Evolutionary conservation across 306 rosid genomes (phyloP).

Genomic region (Prunus dulcis): DNA sequence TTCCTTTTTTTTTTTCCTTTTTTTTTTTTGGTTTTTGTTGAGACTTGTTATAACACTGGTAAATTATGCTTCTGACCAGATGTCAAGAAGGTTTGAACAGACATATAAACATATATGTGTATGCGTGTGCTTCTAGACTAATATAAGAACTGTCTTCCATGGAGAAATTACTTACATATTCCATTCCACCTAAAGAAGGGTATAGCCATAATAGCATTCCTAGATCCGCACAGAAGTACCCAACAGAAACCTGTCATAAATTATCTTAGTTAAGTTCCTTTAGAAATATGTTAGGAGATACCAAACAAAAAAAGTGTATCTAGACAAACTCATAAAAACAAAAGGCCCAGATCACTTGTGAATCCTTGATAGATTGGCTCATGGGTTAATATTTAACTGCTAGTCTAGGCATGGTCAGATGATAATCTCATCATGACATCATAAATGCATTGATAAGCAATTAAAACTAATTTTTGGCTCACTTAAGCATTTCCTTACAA

Average conservation of each 20-base stretch:
- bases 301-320: not conserved
- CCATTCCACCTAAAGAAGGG: conserved; percentile 53
- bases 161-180: conserved; percentile 44
- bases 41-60: conserved; percentile 1
- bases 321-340: not conserved
- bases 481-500: not conserved
- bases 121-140: not conserved
- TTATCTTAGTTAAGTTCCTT: not conserved
- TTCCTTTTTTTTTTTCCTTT: not conserved
- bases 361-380: not conserved
- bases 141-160: not conserved
- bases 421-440: not conserved
- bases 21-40: not conserved
- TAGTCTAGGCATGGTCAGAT: not conserved
- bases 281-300: not conserved
- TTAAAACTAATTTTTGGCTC: not conserved
- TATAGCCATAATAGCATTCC: conserved; percentile 48
- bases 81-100: conserved; percentile 1
- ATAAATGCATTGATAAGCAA: not conserved
- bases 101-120: not conserved
- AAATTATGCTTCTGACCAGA: not conserved
- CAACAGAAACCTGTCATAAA: conserved; percentile 44
- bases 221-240: conserved; percentile 45
- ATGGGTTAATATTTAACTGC: not conserved
- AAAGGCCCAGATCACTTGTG: not conserved